These are phyloP conservation scores for Phytophthora pluvialis DNA, from an alignment of 352 stramenopile species.

Conservation along the genomic window DNA sequence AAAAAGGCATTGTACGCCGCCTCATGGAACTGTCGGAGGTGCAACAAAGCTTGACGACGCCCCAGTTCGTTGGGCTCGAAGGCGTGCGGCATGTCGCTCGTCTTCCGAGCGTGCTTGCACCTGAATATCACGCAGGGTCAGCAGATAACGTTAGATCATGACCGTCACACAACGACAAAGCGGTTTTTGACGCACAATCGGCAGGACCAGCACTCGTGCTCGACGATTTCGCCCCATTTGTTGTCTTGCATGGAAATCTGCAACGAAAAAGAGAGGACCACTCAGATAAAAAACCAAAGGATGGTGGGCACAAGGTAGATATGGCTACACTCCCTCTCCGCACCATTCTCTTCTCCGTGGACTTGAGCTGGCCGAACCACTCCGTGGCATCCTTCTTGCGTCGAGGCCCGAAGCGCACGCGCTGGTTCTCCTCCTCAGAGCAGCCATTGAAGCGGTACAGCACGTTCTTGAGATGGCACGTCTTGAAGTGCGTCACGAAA, in stretches of 20 bases:
- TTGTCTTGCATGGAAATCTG: constrained; percentile 89
- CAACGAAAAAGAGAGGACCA: not conserved
- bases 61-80: constrained; percentile 73
- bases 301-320: not conserved
- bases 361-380: constrained; percentile 84
- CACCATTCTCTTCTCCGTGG: constrained; percentile 86
- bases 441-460: constrained; percentile 80
- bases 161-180: not conserved
- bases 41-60: constrained; percentile 63
- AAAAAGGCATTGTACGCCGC: constrained; percentile 61
- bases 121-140: constrained; percentile 27
- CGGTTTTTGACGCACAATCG: constrained; percentile 41
- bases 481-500: constrained; percentile 86
- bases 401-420: constrained; percentile 70
- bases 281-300: not conserved
- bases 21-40: constrained; percentile 69
- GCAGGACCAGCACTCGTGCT: constrained; percentile 78
- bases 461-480: constrained; percentile 79
- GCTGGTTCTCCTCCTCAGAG: constrained; percentile 79
- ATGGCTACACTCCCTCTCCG: not conserved
- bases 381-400: constrained; percentile 72
- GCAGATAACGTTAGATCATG: not conserved
- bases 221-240: constrained; percentile 82
- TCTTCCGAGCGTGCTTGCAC: constrained; percentile 49
- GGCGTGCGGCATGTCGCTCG: constrained; percentile 60